Evolutionary conservation across 2,329 filamentous ascomycete species (phyloP), one percentile per base, ranked within the genome.

Genomic region (Pyricularia grisea): DNA sequence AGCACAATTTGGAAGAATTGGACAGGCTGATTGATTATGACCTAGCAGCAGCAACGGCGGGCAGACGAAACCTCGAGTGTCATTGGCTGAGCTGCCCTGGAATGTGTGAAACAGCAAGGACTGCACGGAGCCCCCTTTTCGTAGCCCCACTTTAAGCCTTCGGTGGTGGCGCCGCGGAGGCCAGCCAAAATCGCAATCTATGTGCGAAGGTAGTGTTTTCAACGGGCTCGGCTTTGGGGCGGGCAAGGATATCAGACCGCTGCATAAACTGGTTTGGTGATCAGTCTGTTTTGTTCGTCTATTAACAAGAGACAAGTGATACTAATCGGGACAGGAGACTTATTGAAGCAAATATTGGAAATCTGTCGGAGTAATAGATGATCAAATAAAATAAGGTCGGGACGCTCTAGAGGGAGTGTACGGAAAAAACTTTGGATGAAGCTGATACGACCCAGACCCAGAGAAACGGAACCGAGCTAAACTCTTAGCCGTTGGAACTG

Each of bases 91-190:
- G 58, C 58, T 23, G 25, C 58, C 58, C 58, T 61, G n/a, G 58
- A 61, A 27, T 11, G 71, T 71, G 66, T 71, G 70, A 72, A 72
- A 72, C 70, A 67, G 68, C 67, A 66, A 69, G 65, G 17, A 67
- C 50, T 69, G 68, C 68, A 69, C 68, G 63, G 65, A 50, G 36
- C 68, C 36, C 61, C 64, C 42, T 66, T 66, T 20, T 42, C 25
- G 31, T 66, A 7, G 58, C 58, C 58, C 58, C 58, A 61, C 58
- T n/a, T 50, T 7, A 9, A 20, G 42, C 42, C 20, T 50, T 20
- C 42, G 42, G 17, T 11, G 42, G 42, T 20, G 42, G 42, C 42
- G 42, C 42, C 42, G 42, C 42, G 42, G 42, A 50, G 33, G 42
- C 42, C 42, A n/a, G 33, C 33, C 33, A 50, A 50, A 50, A 50